phyloP scores from a whole-genome alignment of 441 rosid species.

The Hura crepitans region DNA sequence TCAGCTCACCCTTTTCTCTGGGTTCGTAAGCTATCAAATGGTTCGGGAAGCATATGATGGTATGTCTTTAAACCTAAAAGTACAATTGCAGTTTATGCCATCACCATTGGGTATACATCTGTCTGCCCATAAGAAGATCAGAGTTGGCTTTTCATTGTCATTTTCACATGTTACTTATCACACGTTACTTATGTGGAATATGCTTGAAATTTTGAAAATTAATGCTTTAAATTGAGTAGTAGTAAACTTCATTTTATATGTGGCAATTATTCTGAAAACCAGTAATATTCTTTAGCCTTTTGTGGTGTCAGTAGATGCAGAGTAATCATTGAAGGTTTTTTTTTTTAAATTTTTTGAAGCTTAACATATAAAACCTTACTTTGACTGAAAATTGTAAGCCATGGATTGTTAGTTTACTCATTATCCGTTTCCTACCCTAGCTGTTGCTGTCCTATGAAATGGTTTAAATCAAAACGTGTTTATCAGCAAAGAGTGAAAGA shows the following conservation, averaged over 20 bases:
- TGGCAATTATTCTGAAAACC: neutral
- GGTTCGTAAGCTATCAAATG: conserved; percentile 97
- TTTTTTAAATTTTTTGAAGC: neutral
- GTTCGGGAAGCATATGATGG: conserved; percentile 97
- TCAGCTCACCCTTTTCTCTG: conserved; percentile 97
- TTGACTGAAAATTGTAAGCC: neutral
- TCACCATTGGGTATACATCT: neutral
- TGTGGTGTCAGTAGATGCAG: neutral
- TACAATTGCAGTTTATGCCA: neutral
- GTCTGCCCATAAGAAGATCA: neutral
- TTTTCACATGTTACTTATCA: too few relatives aligned
- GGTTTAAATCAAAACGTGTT: neutral
- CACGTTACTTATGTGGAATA: neutral
- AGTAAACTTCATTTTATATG: neutral
- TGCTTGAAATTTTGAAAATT: neutral
- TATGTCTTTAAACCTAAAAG: conserved; percentile 22
- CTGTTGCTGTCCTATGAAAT: neutral
- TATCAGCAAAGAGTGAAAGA: neutral
- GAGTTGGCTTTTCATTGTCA: neutral
- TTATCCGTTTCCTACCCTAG: neutral
- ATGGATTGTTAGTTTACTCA: neutral
- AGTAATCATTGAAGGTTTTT: neutral
- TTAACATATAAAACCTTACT: neutral
- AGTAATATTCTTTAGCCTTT: neutral
- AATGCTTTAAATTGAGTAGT: neutral